Evolutionary conservation across 176 grass and related monocot genomes (phyloP).

Genomic region (Calamus simplicifolius): DNA sequence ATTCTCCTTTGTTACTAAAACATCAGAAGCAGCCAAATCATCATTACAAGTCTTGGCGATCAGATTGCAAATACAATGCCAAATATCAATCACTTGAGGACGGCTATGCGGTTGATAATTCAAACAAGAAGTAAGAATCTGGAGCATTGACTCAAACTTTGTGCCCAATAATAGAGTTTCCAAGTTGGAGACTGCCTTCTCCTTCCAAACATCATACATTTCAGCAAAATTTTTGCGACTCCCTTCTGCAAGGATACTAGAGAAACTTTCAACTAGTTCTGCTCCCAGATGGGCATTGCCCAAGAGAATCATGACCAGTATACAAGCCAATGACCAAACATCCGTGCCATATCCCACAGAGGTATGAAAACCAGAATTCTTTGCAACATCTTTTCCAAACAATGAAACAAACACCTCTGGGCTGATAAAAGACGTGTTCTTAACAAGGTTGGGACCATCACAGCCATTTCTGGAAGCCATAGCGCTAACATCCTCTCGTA

Average conservation of each 20-base stretch:
- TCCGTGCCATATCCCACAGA: constrained; percentile 38
- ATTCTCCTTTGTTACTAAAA: constrained; percentile 25
- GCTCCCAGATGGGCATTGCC: constrained; percentile 33
- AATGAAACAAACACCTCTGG: constrained; percentile 37
- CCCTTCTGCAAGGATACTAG: constrained; percentile 8
- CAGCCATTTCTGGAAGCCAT: constrained; percentile 13
- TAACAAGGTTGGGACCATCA: background rate
- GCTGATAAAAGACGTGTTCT: constrained; percentile 20
- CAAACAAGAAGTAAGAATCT: constrained; percentile 38
- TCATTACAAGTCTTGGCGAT: constrained; percentile 16
- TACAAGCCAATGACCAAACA: constrained; percentile 67
- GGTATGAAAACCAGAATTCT: constrained; percentile 19
- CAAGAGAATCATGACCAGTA: constrained; percentile 56
- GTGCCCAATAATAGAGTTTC: constrained; percentile 41
- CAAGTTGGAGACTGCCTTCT: constrained; percentile 36
- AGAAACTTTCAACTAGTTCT: constrained; percentile 21
- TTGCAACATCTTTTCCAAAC: background rate
- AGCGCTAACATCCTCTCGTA: constrained; percentile 18
- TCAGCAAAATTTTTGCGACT: constrained; percentile 23
- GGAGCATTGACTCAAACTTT: constrained; percentile 32
- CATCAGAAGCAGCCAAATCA: constrained; percentile 34
- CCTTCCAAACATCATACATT: constrained; percentile 63
- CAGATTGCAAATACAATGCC: constrained; percentile 31
- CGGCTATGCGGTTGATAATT: constrained; percentile 51
- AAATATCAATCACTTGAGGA: constrained; percentile 49